Base-by-base conservation (phyloP, 345 rosid genomes). In the Gossypium thurberi region DNA sequence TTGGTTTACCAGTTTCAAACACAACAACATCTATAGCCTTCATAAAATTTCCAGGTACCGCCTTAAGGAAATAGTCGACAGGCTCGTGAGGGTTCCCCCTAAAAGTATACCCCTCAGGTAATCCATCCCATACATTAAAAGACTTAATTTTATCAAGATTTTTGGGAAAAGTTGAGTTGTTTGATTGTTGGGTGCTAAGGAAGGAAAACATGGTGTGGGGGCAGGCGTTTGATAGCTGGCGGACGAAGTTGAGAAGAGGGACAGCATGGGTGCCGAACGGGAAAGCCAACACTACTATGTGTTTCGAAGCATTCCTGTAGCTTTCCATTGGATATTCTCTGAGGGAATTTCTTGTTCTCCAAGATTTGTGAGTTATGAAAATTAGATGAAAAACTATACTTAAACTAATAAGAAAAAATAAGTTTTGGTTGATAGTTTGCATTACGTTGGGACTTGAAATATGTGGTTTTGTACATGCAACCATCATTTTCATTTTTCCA, bases 111-210 rank as follows among this genome's bases (percentile, higher is more conserved):
- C 81, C 80, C 6, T 72, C 78, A 0, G 88, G 88, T 23, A 81
- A 53, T 0, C 91, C 89, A 52, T 82, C 80, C 10, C 44, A 21
- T 6, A 89, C 87, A 21, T 78, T 66, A 20, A 52, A 72, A 0
- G 84, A 74, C 40, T 59, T 71, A 2, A 89, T 42, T 14, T 76
- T 77, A 0, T 56, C 73, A 25, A n/a, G 1, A 47, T 14, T 20
- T 11, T 57, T 62, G 0, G 70, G 10, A 53, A 87, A 83, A 2
- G 64, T 28, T 13, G 48, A 11, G 12, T 4, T 26, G 51, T 83
- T 88, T 1, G 86, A 83, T 61, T 73, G 51, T 1, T 78, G 73
- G 0, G 87, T 79, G 83, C 76, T 77, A 63, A 87, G 81, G 80
- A 80, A 83, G 68, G 80, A 81, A 72, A 85, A 82, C 9, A 8